A percentile compares a stretch with the other conserved stretches of the same genome.
Evolutionary conservation across 2,329 filamentous ascomycete species (phyloP).

Genomic region (Ophiostoma triangulosporum): DNA sequence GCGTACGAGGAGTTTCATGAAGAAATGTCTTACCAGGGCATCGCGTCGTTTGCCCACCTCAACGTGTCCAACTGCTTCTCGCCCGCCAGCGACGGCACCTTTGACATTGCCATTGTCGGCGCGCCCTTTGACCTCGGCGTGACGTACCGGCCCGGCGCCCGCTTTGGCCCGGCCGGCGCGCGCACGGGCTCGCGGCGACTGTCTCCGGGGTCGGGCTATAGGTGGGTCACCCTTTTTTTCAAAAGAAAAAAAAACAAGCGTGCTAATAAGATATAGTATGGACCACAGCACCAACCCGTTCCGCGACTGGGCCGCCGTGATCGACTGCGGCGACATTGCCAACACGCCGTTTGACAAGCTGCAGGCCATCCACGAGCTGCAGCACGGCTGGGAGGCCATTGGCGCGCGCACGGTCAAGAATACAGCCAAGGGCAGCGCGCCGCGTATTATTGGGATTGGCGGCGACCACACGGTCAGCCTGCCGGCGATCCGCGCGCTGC

Average conservation of each 20-base stretch:
- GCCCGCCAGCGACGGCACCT: constrained; percentile 1
- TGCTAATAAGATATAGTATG: no score
- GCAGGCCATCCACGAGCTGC: constrained; percentile 61
- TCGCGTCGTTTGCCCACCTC: constrained; percentile 7
- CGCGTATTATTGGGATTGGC: constrained; percentile 6
- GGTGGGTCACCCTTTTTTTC: no score
- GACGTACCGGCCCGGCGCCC: constrained; percentile 6
- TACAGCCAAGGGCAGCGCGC: background rate
- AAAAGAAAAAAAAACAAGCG: no score
- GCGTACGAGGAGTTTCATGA: constrained; percentile 1
- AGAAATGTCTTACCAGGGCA: constrained; percentile 1
- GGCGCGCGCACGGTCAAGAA: background rate
- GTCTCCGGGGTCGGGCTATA: background rate
- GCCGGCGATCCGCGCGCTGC: constrained; percentile 4
- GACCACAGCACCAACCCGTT: constrained; percentile 42
- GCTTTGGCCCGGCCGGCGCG: constrained; percentile 2
- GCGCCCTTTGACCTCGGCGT: constrained; percentile 7
- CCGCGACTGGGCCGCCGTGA: constrained; percentile 53
- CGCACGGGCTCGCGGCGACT: background rate
- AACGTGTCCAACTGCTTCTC: constrained; percentile 2
- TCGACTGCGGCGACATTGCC: constrained; percentile 70
- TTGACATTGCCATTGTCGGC: constrained; percentile 8
- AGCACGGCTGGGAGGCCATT: constrained; percentile 30
- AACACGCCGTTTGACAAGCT: constrained; percentile 66
- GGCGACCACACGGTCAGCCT: constrained; percentile 9